phyloP scores from a whole-genome alignment of 768 basidiomycete species.

The Coprinopsis sp. region DNA sequence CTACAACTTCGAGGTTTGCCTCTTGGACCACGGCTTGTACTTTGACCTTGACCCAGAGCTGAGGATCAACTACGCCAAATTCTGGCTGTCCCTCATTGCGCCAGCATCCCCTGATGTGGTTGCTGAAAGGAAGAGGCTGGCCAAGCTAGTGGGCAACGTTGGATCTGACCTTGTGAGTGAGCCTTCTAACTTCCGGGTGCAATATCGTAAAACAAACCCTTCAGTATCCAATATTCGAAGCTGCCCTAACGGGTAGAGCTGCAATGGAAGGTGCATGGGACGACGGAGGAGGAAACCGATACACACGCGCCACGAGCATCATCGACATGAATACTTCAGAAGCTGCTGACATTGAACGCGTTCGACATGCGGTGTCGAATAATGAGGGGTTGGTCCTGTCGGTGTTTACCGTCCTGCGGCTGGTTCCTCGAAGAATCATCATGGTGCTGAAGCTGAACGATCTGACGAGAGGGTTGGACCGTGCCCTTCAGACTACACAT shows the following conservation, averaged over 20 bases:
- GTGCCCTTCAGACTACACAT: constrained; percentile 83
- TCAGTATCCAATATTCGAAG: constrained; percentile 92
- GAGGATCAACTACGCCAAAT: constrained; percentile 77
- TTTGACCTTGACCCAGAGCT: constrained; percentile 83
- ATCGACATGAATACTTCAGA: constrained; percentile 70
- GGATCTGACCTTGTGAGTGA: constrained; percentile 71
- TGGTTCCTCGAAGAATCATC: constrained; percentile 77
- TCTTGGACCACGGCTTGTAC: constrained; percentile 92
- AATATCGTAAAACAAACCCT: neutral
- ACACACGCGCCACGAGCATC: constrained; percentile 68
- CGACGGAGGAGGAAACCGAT: constrained; percentile 34
- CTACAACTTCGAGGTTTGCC: constrained; percentile 93
- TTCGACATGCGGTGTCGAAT: constrained; percentile 77
- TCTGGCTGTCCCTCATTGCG: constrained; percentile 88
- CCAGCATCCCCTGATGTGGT: constrained; percentile 60
- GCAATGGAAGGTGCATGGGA: constrained; percentile 63
- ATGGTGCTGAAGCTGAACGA: constrained; percentile 89
- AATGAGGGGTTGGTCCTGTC: constrained; percentile 79
- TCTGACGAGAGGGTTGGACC: constrained; percentile 79
- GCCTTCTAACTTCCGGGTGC: constrained; percentile 3
- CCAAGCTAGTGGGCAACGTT: constrained; percentile 87
- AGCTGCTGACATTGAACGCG: constrained; percentile 73
- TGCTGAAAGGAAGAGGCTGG: constrained; percentile 78
- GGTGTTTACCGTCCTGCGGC: constrained; percentile 83
- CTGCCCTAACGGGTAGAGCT: constrained; percentile 87